Conservation (phyloP, 202 grass and related monocot species). For the Musa balbisiana region DNA sequence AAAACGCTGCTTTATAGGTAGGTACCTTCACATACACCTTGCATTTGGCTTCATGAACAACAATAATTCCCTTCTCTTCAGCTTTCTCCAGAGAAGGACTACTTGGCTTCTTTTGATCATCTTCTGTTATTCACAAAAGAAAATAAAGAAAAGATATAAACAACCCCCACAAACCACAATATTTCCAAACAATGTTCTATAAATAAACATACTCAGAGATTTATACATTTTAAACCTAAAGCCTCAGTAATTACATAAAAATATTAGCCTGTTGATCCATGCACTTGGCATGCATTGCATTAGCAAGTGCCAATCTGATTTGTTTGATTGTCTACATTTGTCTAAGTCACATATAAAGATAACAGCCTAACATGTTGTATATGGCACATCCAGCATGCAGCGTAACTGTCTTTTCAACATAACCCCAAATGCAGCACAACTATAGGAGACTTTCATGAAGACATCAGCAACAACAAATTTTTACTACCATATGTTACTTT, state of each 20-base stretch:
- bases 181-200: not conserved
- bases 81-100: constrained; percentile 91
- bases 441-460: no score
- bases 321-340: not conserved
- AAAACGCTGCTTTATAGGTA: constrained; percentile 14
- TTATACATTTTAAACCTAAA: not conserved
- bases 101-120: constrained; percentile 58
- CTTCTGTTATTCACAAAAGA: constrained; percentile 34
- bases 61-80: constrained; percentile 83
- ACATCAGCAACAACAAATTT: no score
- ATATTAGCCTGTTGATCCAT: not conserved
- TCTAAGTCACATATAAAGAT: no score
- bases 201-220: not conserved
- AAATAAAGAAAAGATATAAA: constrained; percentile 3
- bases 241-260: not conserved
- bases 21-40: constrained; percentile 95
- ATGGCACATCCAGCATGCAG: no score
- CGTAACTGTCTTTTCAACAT: no score
- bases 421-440: no score
- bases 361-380: no score
- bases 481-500: no score
- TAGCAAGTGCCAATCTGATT: no score
- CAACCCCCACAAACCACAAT: not conserved
- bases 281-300: no score
- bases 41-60: constrained; percentile 94